Evolutionary conservation across 768 basidiomycete species (phyloP).

Genomic region (Favolaschia claudopus): DNA sequence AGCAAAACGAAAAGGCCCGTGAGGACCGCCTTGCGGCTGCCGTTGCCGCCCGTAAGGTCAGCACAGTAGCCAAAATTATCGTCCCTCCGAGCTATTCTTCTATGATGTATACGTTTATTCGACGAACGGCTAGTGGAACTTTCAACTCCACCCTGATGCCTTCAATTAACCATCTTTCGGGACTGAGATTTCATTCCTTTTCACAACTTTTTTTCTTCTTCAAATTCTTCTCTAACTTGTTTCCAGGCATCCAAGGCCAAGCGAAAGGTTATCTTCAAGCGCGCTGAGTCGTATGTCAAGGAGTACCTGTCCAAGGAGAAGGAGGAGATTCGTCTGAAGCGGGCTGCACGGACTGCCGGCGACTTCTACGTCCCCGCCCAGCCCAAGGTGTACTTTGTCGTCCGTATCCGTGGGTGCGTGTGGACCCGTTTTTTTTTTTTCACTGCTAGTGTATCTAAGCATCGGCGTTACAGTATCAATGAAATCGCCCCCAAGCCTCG

Average conservation of each 20-base stretch:
- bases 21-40: constrained; percentile 92
- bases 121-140: constrained; percentile 78
- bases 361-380: constrained; percentile 98
- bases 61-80: constrained; percentile 33
- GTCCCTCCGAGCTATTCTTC: constrained; percentile 31
- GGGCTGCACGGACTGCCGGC: constrained; percentile 88
- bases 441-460: constrained; percentile 24
- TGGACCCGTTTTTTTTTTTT: background rate
- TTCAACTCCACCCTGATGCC: constrained; percentile 70
- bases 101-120: constrained; percentile 88
- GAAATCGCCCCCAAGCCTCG: constrained; percentile 99
- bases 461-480: constrained; percentile 81
- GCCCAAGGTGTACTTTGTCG: constrained; percentile 96
- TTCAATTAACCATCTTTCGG: constrained; percentile 96
- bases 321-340: constrained; percentile 96
- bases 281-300: constrained; percentile 97
- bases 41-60: constrained; percentile 87
- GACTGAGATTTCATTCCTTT: constrained; percentile 60
- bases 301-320: constrained; percentile 92
- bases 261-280: constrained; percentile 98
- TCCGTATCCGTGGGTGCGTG: constrained; percentile 94
- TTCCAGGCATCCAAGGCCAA: constrained; percentile 85
- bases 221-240: constrained; percentile 22
- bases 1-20: constrained; percentile 95
- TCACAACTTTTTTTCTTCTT: constrained; percentile 19